A percentile compares a stretch with the other conserved stretches of the same genome.
Conservation (phyloP, 768 basidiomycete genomes). For the Termitomyces heimii region DNA sequence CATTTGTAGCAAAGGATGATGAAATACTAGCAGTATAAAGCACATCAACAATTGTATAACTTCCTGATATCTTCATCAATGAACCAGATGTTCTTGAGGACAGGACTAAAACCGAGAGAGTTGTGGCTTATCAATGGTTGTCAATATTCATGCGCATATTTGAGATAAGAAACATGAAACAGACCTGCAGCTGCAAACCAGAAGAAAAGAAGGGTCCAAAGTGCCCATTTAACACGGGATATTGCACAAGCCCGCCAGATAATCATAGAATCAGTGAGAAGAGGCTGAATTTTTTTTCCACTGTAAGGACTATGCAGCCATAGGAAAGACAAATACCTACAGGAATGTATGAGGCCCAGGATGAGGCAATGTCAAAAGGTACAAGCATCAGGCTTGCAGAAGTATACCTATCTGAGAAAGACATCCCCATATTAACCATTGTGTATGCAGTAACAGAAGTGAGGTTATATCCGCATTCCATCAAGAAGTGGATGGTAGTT, state of each 20-base stretch:
- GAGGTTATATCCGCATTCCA: neutral
- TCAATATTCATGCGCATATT: neutral
- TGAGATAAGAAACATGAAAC: neutral
- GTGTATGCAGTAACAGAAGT: neutral
- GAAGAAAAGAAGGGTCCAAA: neutral
- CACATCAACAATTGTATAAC: neutral
- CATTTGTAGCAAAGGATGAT: neutral
- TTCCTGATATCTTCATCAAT: neutral
- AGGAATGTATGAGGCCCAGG: neutral
- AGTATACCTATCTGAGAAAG: neutral
- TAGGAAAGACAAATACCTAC: neutral
- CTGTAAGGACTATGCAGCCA: neutral
- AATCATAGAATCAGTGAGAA: neutral
- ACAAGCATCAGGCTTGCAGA: neutral
- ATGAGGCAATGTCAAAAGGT: neutral
- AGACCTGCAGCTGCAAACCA: neutral
- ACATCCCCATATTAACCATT: neutral
- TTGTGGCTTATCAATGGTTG: neutral
- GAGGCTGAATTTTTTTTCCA: neutral
- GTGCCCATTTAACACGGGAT: neutral
- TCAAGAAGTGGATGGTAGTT: neutral
- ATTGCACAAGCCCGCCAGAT: neutral
- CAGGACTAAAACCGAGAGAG: neutral
- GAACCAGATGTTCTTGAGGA: neutral
- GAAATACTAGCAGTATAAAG: neutral